Base-by-base conservation (phyloP, 2,329 filamentous ascomycete genomes). In the Fusarium secorum region DNA sequence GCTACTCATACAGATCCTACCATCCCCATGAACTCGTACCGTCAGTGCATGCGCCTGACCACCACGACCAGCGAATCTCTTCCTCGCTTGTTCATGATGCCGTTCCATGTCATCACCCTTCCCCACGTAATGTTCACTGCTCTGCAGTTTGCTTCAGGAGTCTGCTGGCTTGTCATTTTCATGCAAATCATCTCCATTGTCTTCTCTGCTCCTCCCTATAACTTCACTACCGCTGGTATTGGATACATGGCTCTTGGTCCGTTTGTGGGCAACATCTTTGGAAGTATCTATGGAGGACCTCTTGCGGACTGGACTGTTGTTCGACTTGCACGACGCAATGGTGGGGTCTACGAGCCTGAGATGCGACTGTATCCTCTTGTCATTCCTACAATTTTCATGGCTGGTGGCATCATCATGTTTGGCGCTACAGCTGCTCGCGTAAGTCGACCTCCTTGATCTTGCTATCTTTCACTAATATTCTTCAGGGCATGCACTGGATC, bases 401-500 rank as follows among this genome's bases (percentile, higher is more conserved):
- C 78, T 7, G 80, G 76, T 5, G 82, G 82, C 0, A 45, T 82
- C 5, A 78, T 81, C 4, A 80, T 83, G 76, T 83, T 82, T 68
- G 82, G 82, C 3, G 72, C 70, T 1, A 82, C 81, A 1, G 72
- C 79, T 6, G 76, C 77, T 17, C 68, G 75, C 24, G 81, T 82
- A 71, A 69, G 79, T 70, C 1, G 1, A 24, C 10, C 3, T 17
- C 5, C 1, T 9, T 2, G 0, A 15, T n/a, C 20, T 11, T 4
- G 0, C 11, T 3, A 4, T 3, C 4, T 8, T 22, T 17, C 3
- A 3, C 38, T 75, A 24, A 76, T 24, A 32, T 0, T 2, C 14
- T 4, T 17, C 28, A 84, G 81, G 81, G 81, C 4, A 81, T 83
- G 81, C 81, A 83, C 39, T 83, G 81, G 80, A 81, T 83, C 11